Base-by-base conservation (phyloP, 495 filamentous ascomycete species). In the Niebla homalea region DNA sequence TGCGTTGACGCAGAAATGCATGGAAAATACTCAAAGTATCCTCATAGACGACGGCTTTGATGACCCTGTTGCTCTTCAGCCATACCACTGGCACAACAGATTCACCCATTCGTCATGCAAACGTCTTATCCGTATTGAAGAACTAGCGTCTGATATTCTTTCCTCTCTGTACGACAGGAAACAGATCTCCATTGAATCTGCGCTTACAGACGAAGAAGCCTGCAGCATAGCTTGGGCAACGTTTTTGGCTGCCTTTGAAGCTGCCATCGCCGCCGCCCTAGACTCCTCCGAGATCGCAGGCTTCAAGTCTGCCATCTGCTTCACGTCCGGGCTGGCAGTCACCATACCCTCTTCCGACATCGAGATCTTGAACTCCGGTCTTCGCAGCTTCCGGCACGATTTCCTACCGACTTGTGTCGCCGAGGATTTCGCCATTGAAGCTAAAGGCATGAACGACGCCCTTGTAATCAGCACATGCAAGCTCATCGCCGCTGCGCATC, bases 231-330 rank as follows among this genome's bases (percentile, higher is more conserved):
- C 39, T 15, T 42, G 39, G 39, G 21, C 39, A 22, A 46, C 51
- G 8, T 71, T 83, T 55, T 62, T 67, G 0, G 51, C 61, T 32
- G 55, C 64, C 3, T 80, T 81, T 50, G 58, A 66, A 12, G 46
- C 62, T 1, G 61, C 67, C 6, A 76, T 89, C 43, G 50, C 60
- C 19, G 59, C 57, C 6, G 72, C 75, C 1, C 66, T 84, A 38
- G 63, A 68, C 0, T 79, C 89, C 58, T 65, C 72, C 3, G 74
- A 79, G 7, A 82, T 93, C 20, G 85, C 78, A 4, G 87, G 74
- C 5, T 94, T 94, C 70, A 92, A 92, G 62, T 83, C 79, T 8
- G 77, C 87, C 26, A 70, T 92, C 46, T 90, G 87, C 61, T 92
- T 89, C 59, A 76, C 87, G 6, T 84, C 78, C 3, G 87, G 87